Conservation (phyloP, 306 rosid genomes). For the Biancaea sappan region DNA sequence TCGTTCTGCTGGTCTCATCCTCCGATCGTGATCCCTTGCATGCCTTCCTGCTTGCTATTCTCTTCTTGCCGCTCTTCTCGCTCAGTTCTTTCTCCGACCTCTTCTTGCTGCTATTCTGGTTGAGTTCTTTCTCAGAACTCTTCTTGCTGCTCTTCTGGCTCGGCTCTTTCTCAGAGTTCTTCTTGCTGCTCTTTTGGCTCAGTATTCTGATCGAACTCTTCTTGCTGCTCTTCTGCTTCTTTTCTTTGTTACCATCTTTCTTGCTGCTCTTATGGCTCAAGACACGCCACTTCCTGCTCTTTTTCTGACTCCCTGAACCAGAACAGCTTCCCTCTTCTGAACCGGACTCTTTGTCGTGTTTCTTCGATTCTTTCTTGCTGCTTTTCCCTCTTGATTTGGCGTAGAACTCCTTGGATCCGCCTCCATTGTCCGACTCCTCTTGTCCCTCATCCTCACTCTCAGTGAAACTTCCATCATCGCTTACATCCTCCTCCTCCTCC, state of each 20-base stretch:
- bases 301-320: no score
- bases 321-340: conserved; percentile 43
- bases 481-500: neutral
- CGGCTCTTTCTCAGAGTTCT: no score
- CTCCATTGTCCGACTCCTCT: neutral
- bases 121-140: neutral
- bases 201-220: conserved; percentile 1
- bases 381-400: conserved; percentile 38
- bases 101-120: conserved; percentile 36
- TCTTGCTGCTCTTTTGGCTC: conserved; percentile 26
- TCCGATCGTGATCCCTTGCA: conserved; percentile 28
- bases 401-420: conserved; percentile 31
- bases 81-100: neutral
- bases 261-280: conserved; percentile 19
- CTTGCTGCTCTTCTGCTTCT: conserved; percentile 31
- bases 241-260: neutral
- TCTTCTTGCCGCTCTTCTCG: conserved; percentile 26
- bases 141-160: conserved; percentile 23
- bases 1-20: conserved; percentile 17
- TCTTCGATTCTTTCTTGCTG: no score
- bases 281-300: conserved; percentile 35
- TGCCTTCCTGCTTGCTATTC: no score
- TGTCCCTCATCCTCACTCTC: neutral
- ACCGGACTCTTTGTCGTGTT: no score
- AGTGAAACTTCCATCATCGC: conserved; percentile 1